Evolutionary conservation across 2,329 filamentous ascomycete genomes (phyloP).

Genomic region (Periconia sp.): DNA sequence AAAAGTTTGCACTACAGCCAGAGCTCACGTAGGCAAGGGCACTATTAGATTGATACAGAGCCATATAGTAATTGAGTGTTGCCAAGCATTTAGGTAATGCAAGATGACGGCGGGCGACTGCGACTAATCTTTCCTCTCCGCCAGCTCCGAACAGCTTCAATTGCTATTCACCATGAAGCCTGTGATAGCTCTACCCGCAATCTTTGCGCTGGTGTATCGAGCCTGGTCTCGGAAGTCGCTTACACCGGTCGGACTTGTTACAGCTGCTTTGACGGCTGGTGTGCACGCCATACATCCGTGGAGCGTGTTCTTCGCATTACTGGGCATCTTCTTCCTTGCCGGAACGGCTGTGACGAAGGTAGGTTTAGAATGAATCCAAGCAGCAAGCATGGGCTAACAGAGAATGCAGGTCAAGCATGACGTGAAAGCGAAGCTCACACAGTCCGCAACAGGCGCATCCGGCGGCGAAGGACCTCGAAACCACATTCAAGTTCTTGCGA

Average conservation of each 20-base stretch:
- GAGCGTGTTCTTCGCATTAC: constrained; percentile 85
- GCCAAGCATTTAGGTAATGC: too few relatives aligned
- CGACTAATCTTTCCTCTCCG: neutral
- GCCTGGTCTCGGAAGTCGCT: constrained; percentile 63
- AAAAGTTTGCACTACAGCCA: too few relatives aligned
- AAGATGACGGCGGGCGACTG: neutral
- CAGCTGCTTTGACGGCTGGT: constrained; percentile 74
- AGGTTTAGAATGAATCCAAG: constrained; percentile 4
- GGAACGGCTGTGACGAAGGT: constrained; percentile 87
- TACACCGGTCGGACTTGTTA: constrained; percentile 75
- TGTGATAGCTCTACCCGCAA: constrained; percentile 39
- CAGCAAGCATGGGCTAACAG: constrained; percentile 7
- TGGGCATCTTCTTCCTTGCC: constrained; percentile 84
- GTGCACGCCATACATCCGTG: constrained; percentile 92
- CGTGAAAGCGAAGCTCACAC: constrained; percentile 80
- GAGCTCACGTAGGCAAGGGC: too few relatives aligned
- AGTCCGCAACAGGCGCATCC: constrained; percentile 73
- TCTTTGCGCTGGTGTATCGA: constrained; percentile 46
- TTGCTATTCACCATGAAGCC: constrained; percentile 33
- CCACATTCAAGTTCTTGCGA: constrained; percentile 88
- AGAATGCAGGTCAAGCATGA: constrained; percentile 78
- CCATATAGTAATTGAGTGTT: too few relatives aligned
- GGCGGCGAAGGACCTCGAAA: constrained; percentile 84
- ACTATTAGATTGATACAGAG: too few relatives aligned
- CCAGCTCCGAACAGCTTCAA: constrained; percentile 6